phyloP scores from a whole-genome alignment of 78 protist species.

The Dictyostelium capitatum region DNA sequence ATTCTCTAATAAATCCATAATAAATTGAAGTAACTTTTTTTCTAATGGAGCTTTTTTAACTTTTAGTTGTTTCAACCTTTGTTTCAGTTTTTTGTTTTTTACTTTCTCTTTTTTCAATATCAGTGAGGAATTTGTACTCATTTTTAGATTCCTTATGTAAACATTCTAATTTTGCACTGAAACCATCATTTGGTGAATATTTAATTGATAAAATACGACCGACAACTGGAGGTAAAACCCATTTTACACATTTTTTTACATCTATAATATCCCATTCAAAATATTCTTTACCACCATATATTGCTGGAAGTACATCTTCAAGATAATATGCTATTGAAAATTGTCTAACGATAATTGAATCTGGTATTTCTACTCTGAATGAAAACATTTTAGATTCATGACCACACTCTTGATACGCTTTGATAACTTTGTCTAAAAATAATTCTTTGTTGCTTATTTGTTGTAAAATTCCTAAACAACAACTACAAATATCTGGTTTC shows the following conservation, averaged over 20 bases:
- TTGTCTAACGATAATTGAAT: conserved; percentile 32
- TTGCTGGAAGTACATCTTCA: neutral
- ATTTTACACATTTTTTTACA: conserved; percentile 68
- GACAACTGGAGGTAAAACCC: conserved; percentile 73
- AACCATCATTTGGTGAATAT: conserved; percentile 40
- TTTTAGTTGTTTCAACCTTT: too few species aligned
- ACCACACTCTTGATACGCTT: neutral
- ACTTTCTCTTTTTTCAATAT: neutral
- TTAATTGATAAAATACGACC: neutral
- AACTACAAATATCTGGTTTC: conserved; percentile 3
- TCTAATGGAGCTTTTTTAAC: too few species aligned
- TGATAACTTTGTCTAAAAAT: conserved; percentile 23
- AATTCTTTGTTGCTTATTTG: conserved; percentile 7
- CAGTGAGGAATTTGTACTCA: conserved; percentile 25
- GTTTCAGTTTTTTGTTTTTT: neutral
- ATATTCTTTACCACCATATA: neutral
- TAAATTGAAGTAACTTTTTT: too few species aligned
- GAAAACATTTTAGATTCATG: conserved; percentile 54
- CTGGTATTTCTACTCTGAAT: conserved; percentile 33
- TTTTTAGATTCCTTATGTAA: conserved; percentile 35
- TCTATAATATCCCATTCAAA: neutral
- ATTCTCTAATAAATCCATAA: neutral
- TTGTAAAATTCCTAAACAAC: conserved; percentile 70
- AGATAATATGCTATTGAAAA: conserved; percentile 51
- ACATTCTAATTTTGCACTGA: conserved; percentile 39